A percentile compares a stretch with the other conserved stretches of the same genome.
phyloP scores from a whole-genome alignment of 2,329 filamentous ascomycete genomes.

The Coniella vitis region DNA sequence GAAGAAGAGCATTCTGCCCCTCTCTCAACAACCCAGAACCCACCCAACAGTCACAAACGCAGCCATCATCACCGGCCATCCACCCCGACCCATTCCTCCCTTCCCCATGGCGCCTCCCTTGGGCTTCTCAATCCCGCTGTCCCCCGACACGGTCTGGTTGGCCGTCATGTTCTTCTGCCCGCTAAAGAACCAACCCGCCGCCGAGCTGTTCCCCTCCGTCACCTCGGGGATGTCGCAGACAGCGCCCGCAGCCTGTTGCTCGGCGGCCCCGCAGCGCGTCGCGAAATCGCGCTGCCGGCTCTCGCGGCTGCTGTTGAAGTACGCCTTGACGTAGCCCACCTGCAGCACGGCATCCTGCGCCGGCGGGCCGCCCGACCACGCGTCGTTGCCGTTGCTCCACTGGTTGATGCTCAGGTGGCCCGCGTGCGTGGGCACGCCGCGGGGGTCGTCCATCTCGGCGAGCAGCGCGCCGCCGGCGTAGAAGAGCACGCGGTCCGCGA shows the following conservation, averaged over 20 bases:
- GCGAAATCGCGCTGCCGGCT: slow-evolving; percentile 32
- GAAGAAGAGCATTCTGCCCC: no score
- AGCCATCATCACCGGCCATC: not conserved
- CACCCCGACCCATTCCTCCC: not conserved
- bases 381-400: slow-evolving; percentile 68
- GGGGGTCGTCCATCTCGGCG: slow-evolving; percentile 44
- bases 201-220: slow-evolving; percentile 26
- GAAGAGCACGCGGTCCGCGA: slow-evolving; percentile 55
- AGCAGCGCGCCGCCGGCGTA: slow-evolving; percentile 59
- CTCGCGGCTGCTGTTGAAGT: slow-evolving; percentile 63
- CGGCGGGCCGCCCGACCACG: slow-evolving; percentile 69
- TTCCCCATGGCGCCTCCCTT: not conserved
- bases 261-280: slow-evolving; percentile 34
- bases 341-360: slow-evolving; percentile 52
- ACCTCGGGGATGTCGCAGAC: slow-evolving; percentile 46
- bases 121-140: slow-evolving; percentile 6
- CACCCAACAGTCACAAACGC: not conserved
- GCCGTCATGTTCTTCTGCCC: slow-evolving; percentile 37
- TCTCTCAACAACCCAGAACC: no score
- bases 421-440: slow-evolving; percentile 49
- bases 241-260: slow-evolving; percentile 26
- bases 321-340: slow-evolving; percentile 67
- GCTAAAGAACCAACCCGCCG: slow-evolving; percentile 42
- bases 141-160: slow-evolving; percentile 37
- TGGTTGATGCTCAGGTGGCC: slow-evolving; percentile 68